Evolutionary conservation across 345 rosid species (phyloP).

Genomic region (Syzygium grande): DNA sequence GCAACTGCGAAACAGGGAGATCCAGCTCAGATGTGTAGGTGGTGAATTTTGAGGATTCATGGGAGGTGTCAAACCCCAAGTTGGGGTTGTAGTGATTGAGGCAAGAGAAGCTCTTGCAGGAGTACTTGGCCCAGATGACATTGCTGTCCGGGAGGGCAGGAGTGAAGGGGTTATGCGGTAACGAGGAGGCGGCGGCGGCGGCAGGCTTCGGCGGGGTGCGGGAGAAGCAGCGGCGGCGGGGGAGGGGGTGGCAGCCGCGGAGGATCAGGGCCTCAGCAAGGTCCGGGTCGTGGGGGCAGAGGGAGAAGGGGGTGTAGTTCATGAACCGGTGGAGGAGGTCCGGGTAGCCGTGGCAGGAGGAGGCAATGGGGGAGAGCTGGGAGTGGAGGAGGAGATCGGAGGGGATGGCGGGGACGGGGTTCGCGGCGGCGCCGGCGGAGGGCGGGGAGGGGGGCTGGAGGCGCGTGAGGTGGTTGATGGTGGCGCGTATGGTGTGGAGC

Average conservation of each 20-base stretch:
- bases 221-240: conserved; percentile 99
- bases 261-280: conserved; percentile 82
- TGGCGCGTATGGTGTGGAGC: conserved; percentile 83
- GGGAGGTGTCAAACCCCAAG: conserved; percentile 51
- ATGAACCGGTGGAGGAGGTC: conserved; percentile 82
- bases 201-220: conserved; percentile 51
- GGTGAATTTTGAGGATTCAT: conserved; percentile 42
- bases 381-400: conserved; percentile 80
- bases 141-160: conserved; percentile 54
- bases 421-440: not conserved
- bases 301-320: conserved; percentile 76
- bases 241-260: conserved; percentile 93
- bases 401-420: conserved; percentile 32
- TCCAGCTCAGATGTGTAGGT: conserved; percentile 64
- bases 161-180: conserved; percentile 41
- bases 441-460: conserved; percentile 38
- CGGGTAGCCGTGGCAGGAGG: conserved; percentile 81
- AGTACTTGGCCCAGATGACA: conserved; percentile 65
- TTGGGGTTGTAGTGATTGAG: conserved; percentile 38
- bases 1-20: conserved; percentile 78
- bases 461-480: conserved; percentile 83
- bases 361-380: conserved; percentile 72
- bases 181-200: conserved; percentile 14
- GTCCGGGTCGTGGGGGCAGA: conserved; percentile 68
- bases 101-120: conserved; percentile 72